Base-by-base conservation (phyloP, 345 rosid genomes). In the Populus pruinosa region DNA sequence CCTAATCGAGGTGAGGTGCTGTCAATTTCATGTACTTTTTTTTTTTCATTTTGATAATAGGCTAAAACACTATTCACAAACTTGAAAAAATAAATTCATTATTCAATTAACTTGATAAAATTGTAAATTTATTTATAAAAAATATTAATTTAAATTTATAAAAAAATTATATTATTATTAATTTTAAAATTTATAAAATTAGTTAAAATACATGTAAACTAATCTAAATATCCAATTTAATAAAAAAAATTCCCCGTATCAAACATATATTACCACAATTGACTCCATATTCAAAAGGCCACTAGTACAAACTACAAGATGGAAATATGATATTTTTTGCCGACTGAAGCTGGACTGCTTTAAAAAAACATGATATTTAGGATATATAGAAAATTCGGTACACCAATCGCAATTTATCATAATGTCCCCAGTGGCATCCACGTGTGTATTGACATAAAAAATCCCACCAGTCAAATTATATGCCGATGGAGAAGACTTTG, bases 131-230 rank as follows among this genome's bases (percentile, higher is more conserved):
- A 4, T 0, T 33, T 33, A 4, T 33, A 4, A 4, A 33, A 33
- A 33, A 4, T 0, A 4, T 4, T 0, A 33, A 33, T 33, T 33
- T 33, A 4, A 33, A 4, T 33, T 33, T 33, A 33, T 33, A 4
- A 4, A 0, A 33, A 0, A 4, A 0, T 33, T 33, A 33, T 3
- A 33, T 33, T 0, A 3, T 33, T 0, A 4, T 33, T 33, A 33
- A 33, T 4, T 33, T 33, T 33, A 33, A 33, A 4, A 33, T 0
- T 4, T 0, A 4, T 33, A 33, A 33, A 33, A 33, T 33, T 33
- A 33, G 0, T 33, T 0, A 4, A 33, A 0, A 4, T 33, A 4
- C 5, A 4, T 2, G 33, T 33, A 33, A 33, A 33, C 5, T 33
- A 0, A 0, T 3, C 5, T 3, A 0, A 4, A 33, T 0, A 33